Conservation (phyloP, 2,329 filamentous ascomycete species). For the Fusarium nodosum region DNA sequence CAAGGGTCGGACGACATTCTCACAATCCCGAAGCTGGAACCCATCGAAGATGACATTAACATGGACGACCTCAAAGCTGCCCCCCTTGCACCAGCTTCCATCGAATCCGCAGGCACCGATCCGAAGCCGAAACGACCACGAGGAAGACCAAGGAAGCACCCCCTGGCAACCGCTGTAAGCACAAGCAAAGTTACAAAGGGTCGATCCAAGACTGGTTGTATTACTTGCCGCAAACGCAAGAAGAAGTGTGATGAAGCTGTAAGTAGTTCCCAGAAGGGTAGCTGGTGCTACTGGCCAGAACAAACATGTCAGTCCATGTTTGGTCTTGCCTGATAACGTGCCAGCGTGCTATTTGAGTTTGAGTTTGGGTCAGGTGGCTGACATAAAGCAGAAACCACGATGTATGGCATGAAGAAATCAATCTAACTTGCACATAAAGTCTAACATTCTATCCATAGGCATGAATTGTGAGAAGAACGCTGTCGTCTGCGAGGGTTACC, state of each 20-base stretch:
- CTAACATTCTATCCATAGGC: conserved; percentile 62
- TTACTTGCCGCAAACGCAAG: conserved; percentile 76
- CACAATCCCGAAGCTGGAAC: conserved; percentile 68
- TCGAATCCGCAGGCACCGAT: conserved; percentile 45
- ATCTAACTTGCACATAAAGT: conserved; percentile 4
- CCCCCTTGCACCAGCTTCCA: conserved; percentile 44
- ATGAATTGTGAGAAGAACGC: conserved; percentile 95
- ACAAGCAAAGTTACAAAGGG: conserved; percentile 83
- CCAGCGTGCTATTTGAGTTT: neutral
- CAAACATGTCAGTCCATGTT: neutral
- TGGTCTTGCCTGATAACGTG: neutral
- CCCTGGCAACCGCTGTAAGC: conserved; percentile 69
- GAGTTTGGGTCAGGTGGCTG: neutral
- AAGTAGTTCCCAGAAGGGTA: conserved; percentile 5
- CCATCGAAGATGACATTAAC: conserved; percentile 68
- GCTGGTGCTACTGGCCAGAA: neutral
- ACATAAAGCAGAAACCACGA: conserved; percentile 51
- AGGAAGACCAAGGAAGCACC: conserved; percentile 86
- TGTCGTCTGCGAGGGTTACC: conserved; percentile 91
- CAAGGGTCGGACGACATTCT: conserved; percentile 61
- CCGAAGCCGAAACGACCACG: conserved; percentile 74
- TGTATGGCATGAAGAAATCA: conserved; percentile 59
- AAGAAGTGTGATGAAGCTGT: conserved; percentile 78
- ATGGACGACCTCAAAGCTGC: conserved; percentile 66
- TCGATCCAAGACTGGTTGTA: conserved; percentile 76